A percentile compares a stretch with the other conserved stretches of the same genome.
Evolutionary conservation across 441 rosid genomes (phyloP).

Genomic region (Brassica balearica): DNA sequence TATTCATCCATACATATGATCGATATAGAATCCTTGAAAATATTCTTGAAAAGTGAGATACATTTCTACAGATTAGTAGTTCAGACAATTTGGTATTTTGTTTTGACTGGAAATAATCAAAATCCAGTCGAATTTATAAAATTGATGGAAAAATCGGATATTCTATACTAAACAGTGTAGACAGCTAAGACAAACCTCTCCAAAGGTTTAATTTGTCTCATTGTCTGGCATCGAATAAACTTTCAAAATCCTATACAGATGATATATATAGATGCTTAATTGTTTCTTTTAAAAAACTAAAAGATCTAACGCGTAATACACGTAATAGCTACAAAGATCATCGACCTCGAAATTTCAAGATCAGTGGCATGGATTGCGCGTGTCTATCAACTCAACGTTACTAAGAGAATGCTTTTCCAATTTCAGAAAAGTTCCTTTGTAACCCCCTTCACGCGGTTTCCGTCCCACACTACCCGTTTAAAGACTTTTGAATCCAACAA

Average conservation of each 20-base stretch:
- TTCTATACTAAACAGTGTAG: not conserved
- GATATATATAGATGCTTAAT: not conserved
- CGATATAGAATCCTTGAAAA: not conserved
- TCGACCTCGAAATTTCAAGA: slow-evolving; percentile 3
- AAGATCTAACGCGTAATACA: slow-evolving; percentile 7
- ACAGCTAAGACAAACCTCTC: not conserved
- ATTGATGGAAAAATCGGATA: not conserved
- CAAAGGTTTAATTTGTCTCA: not conserved
- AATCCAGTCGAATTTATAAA: not conserved
- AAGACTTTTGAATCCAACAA: not conserved
- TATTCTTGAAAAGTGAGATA: too few relatives aligned
- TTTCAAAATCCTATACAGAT: not conserved
- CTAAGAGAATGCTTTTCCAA: slow-evolving; percentile 14
- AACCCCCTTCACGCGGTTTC: slow-evolving; percentile 39
- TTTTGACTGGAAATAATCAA: not conserved
- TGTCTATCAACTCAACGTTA: slow-evolving; percentile 34
- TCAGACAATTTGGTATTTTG: too few relatives aligned
- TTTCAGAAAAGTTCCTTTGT: not conserved
- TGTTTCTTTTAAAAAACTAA: not conserved
- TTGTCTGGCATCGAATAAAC: not conserved
- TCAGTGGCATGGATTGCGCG: slow-evolving; percentile 41
- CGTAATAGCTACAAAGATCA: not conserved
- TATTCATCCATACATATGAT: too few relatives aligned
- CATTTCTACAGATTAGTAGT: too few relatives aligned
- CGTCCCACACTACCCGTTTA: slow-evolving; percentile 33